phyloP scores from a whole-genome alignment of 352 stramenopile genomes.

The Pythium phragmitis region DNA sequence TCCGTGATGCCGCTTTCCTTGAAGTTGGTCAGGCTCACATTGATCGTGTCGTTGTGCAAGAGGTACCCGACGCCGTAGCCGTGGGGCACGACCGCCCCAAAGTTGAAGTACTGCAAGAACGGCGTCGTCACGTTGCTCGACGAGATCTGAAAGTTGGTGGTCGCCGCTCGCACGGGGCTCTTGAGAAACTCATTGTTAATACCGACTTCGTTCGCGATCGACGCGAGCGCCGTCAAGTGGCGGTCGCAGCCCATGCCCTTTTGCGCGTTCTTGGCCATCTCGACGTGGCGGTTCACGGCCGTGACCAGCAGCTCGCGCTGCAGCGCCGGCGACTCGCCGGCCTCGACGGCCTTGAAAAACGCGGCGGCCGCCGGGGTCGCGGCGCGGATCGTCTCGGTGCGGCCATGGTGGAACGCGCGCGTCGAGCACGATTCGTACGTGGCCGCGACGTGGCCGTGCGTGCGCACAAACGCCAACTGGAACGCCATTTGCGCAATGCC shows the following conservation, averaged over 20 bases:
- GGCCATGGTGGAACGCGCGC: constrained; percentile 86
- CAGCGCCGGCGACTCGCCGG: constrained; percentile 34
- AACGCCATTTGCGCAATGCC: constrained; percentile 91
- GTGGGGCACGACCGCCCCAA: constrained; percentile 83
- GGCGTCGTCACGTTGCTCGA: constrained; percentile 91
- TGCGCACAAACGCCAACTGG: constrained; percentile 86
- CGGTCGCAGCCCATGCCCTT: constrained; percentile 86
- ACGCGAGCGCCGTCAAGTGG: constrained; percentile 80
- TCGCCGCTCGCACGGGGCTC: constrained; percentile 73
- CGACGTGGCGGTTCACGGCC: constrained; percentile 82
- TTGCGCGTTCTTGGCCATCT: constrained; percentile 89
- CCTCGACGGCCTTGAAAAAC: constrained; percentile 66
- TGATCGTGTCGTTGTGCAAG: constrained; percentile 80
- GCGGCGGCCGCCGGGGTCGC: constrained; percentile 67
- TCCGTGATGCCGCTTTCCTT: constrained; percentile 75
- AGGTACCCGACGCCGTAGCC: constrained; percentile 91
- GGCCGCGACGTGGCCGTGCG: constrained; percentile 72
- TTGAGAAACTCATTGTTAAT: constrained; percentile 77
- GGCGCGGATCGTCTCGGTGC: constrained; percentile 92
- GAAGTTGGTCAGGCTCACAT: constrained; percentile 87
- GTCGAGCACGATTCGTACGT: constrained; percentile 94
- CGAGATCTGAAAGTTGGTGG: constrained; percentile 88
- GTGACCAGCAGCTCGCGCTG: constrained; percentile 68
- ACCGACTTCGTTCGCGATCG: constrained; percentile 59
- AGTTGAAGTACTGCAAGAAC: constrained; percentile 89